Percentiles rank a stretch among this genome's conserved stretches.
Conservation (phyloP, 345 rosid species). For the Gossypium anomalum region DNA sequence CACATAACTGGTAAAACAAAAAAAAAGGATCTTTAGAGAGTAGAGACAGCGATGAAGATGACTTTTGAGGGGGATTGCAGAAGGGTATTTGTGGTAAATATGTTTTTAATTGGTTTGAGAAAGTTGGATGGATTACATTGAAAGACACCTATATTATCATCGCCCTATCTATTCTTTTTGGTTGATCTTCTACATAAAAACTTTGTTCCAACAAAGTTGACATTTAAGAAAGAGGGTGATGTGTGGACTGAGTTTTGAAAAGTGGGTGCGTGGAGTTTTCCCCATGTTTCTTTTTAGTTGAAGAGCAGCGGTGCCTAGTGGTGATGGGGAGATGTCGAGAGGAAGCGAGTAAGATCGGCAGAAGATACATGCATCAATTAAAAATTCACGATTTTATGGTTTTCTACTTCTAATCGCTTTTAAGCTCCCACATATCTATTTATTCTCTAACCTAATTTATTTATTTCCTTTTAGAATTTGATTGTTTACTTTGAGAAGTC, state of each 20-base stretch:
- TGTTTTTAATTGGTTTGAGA: slow-evolving; percentile 15
- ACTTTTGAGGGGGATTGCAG: slow-evolving; percentile 66
- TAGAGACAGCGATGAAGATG: slow-evolving; percentile 59
- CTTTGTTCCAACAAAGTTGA: slow-evolving; percentile 40
- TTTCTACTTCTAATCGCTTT: too few relatives aligned
- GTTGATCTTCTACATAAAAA: slow-evolving; percentile 21
- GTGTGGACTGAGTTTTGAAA: neutral
- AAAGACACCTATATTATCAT: slow-evolving; percentile 24
- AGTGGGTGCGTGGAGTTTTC: slow-evolving; percentile 23
- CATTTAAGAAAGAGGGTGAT: slow-evolving; percentile 38
- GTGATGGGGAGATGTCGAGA: too few relatives aligned
- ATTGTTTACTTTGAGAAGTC: slow-evolving; percentile 18
- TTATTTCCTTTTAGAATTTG: slow-evolving; percentile 1
- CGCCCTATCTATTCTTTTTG: neutral
- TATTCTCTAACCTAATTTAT: too few relatives aligned
- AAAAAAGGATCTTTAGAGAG: slow-evolving; percentile 28
- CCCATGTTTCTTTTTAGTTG: slow-evolving; percentile 14
- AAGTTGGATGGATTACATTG: slow-evolving; percentile 42
- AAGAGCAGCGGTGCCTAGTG: too few relatives aligned
- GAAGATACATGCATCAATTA: too few relatives aligned
- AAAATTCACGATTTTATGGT: too few relatives aligned
- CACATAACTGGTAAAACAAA: slow-evolving; percentile 42
- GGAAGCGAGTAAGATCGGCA: too few relatives aligned
- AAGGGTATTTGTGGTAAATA: slow-evolving; percentile 52
- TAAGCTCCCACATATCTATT: too few relatives aligned